phyloP scores from a whole-genome alignment of 345 rosid genomes.

The Ceriops decandra region DNA sequence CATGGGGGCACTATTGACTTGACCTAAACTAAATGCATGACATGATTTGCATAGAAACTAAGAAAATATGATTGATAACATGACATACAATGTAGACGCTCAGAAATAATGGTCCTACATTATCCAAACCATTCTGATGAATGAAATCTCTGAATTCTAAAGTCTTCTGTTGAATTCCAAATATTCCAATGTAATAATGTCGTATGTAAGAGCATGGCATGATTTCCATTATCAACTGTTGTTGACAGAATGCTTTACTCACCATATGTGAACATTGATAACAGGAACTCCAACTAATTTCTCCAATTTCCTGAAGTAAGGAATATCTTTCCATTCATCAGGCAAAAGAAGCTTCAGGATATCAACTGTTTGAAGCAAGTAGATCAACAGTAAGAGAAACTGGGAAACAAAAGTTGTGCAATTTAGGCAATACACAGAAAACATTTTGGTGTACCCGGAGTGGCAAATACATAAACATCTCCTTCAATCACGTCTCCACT shows the following conservation, averaged over 20 bases:
- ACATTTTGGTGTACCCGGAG: constrained; percentile 61
- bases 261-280: constrained; percentile 96
- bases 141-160: not conserved
- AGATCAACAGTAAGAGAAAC: constrained; percentile 17
- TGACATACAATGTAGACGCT: not conserved
- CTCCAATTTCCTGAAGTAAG: constrained; percentile 79
- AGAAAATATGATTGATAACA: not conserved
- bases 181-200: not conserved
- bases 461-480: constrained; percentile 81
- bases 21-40: not conserved
- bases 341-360: constrained; percentile 84
- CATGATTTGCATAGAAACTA: not conserved
- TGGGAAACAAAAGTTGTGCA: not conserved
- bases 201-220: not conserved
- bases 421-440: not conserved
- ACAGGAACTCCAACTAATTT: constrained; percentile 96
- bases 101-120: not conserved
- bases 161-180: not conserved
- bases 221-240: not conserved
- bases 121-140: not conserved
- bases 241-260: constrained; percentile 34
- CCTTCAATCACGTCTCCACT: constrained; percentile 65
- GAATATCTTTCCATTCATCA: constrained; percentile 72
- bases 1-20: not conserved
- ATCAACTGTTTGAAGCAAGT: constrained; percentile 54